phyloP scores from a whole-genome alignment of 495 filamentous ascomycete species.

The Penicillium ucsense region DNA sequence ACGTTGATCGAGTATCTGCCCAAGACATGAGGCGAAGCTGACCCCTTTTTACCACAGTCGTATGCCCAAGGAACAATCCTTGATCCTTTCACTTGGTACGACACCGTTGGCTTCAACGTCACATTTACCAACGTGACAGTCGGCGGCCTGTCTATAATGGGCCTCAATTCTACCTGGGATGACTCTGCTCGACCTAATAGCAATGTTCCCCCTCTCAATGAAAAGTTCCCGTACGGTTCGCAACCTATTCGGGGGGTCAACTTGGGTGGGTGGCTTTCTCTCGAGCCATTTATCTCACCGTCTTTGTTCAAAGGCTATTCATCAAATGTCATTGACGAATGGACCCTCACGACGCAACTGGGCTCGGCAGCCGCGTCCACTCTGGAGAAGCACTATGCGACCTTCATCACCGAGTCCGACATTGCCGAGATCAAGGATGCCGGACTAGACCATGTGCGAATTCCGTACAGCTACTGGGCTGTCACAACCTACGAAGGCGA shows the following conservation, averaged over 20 bases:
- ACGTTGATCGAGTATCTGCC: background rate
- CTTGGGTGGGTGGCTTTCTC: constrained; percentile 84
- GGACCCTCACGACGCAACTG: constrained; percentile 60
- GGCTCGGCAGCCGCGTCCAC: constrained; percentile 49
- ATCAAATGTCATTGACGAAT: constrained; percentile 74
- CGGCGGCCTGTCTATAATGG: constrained; percentile 83
- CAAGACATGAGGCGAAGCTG: too few relatives aligned
- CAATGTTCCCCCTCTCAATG: constrained; percentile 66
- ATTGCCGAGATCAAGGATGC: constrained; percentile 78
- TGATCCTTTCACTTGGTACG: constrained; percentile 90
- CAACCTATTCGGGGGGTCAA: constrained; percentile 84
- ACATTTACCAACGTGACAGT: constrained; percentile 84
- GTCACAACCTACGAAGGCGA: constrained; percentile 77
- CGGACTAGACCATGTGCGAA: constrained; percentile 91
- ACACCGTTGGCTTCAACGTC: constrained; percentile 85
- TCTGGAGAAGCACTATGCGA: constrained; percentile 84
- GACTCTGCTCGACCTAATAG: constrained; percentile 70
- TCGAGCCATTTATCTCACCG: constrained; percentile 94
- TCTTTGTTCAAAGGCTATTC: constrained; percentile 71
- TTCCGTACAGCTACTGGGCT: constrained; percentile 94
- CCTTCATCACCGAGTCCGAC: constrained; percentile 73
- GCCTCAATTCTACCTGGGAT: constrained; percentile 77
- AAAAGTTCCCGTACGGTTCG: constrained; percentile 61
- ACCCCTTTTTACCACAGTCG: constrained; percentile 11
- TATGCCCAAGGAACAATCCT: constrained; percentile 64